A percentile compares a stretch with the other conserved stretches of the same genome.
phyloP scores from a whole-genome alignment of 352 stramenopile genomes.

The Lagenidium sp. region DNA sequence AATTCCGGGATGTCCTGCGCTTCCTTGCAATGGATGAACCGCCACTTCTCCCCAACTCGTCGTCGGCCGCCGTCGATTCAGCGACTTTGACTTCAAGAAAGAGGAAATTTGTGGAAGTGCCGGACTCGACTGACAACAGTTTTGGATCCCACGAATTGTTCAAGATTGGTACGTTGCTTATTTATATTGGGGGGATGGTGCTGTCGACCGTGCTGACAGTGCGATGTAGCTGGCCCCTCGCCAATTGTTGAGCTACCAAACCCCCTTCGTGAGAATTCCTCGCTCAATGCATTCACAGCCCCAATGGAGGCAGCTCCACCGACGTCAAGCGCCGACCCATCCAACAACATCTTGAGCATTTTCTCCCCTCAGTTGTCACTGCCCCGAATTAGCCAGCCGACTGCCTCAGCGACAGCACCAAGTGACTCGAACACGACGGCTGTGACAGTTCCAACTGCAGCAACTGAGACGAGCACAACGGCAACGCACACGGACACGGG shows the following conservation, averaged over 20 bases:
- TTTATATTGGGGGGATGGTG: no score
- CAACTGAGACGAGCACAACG: background rate
- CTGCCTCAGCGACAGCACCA: no score
- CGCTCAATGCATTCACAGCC: conserved; percentile 26
- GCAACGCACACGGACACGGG: background rate
- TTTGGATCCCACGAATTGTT: conserved; percentile 22
- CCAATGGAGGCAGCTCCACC: no score
- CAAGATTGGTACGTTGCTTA: conserved; percentile 20
- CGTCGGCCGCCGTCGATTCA: conserved; percentile 23
- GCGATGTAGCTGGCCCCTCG: conserved; percentile 19
- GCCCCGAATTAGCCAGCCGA: conserved; percentile 3
- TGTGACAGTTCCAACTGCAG: background rate
- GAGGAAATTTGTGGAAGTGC: conserved; percentile 79
- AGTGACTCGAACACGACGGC: no score
- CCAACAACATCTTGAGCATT: conserved; percentile 69
- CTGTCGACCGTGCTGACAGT: background rate
- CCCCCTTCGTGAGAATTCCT: conserved; percentile 15
- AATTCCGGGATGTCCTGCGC: conserved; percentile 76
- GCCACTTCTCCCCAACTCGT: conserved; percentile 47
- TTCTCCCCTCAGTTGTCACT: conserved; percentile 32
- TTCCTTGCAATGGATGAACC: conserved; percentile 84
- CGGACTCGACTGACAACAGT: conserved; percentile 7
- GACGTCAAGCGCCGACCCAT: no score
- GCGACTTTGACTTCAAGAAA: conserved; percentile 38
- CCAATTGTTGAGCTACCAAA: conserved; percentile 43